phyloP scores from a whole-genome alignment of 129 eudicot genomes.

The Arctium lappa region DNA sequence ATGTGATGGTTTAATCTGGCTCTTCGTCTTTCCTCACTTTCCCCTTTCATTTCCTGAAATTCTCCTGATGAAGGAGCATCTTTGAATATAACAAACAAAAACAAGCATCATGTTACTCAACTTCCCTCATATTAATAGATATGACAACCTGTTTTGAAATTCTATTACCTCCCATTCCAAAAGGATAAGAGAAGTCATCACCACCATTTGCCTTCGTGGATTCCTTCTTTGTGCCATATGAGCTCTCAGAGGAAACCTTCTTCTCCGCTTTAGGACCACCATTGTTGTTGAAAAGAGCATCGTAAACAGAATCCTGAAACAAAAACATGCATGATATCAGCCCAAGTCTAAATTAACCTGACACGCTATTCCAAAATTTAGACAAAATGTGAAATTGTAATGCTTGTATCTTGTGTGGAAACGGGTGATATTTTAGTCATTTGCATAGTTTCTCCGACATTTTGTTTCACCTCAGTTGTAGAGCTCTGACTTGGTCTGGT shows the following conservation, averaged over 20 bases:
- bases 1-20: slow-evolving; percentile 67
- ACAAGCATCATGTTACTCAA: background rate
- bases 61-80: slow-evolving; percentile 60
- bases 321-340: background rate
- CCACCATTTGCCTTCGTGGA: slow-evolving; percentile 19
- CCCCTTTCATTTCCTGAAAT: slow-evolving; percentile 82
- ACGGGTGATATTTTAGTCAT: background rate
- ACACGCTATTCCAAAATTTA: background rate
- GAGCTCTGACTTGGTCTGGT: slow-evolving; percentile 31
- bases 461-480: slow-evolving; percentile 39
- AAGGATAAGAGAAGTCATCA: slow-evolving; percentile 63
- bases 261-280: slow-evolving; percentile 30
- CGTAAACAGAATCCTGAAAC: slow-evolving; percentile 56
- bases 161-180: slow-evolving; percentile 71
- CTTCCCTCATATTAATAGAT: background rate
- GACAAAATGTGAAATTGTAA: background rate
- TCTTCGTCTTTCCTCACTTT: slow-evolving; percentile 77
- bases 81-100: slow-evolving; percentile 3
- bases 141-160: background rate
- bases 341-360: background rate
- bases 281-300: slow-evolving; percentile 44
- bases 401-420: no score
- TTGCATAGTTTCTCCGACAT: no score
- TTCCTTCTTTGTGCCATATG: slow-evolving; percentile 31
- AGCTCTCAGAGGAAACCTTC: slow-evolving; percentile 18